Conservation (phyloP, 2,329 filamentous ascomycete species). For the Ophiosphaerella narmari region DNA sequence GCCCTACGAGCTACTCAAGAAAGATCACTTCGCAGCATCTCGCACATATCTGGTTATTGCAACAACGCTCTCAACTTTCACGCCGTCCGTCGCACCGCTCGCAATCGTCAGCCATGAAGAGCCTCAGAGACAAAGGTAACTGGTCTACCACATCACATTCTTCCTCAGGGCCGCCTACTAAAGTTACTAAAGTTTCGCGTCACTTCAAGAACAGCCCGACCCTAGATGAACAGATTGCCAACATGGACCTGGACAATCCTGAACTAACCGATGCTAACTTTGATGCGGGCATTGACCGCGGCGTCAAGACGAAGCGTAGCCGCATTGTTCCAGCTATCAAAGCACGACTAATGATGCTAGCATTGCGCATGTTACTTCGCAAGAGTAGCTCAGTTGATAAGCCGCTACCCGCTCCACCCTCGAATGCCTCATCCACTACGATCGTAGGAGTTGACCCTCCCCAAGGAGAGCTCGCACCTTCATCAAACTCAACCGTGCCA, state of each 20-base stretch:
- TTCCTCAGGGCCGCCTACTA: background rate
- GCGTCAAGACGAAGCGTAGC: slow-evolving; percentile 22
- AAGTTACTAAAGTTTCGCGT: slow-evolving; percentile 19
- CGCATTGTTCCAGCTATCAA: background rate
- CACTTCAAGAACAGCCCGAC: slow-evolving; percentile 23
- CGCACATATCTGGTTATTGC: no score
- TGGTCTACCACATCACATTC: background rate
- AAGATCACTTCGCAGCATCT: background rate
- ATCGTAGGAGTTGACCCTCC: background rate
- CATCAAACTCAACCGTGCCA: background rate
- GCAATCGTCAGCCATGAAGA: slow-evolving; percentile 17
- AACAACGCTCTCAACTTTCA: background rate
- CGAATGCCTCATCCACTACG: slow-evolving; percentile 2
- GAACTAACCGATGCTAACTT: slow-evolving; percentile 5
- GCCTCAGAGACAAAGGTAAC: slow-evolving; percentile 24
- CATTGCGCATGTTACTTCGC: slow-evolving; percentile 16
- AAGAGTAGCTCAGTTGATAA: slow-evolving; percentile 11
- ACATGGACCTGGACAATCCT: background rate
- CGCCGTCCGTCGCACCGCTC: background rate
- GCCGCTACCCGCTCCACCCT: slow-evolving; percentile 2
- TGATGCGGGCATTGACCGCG: slow-evolving; percentile 18
- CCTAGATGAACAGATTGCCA: slow-evolving; percentile 22
- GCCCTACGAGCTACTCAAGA: background rate
- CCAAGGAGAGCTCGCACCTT: background rate
- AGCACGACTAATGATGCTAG: slow-evolving; percentile 6